Evolutionary conservation across 106 monocot genomes (phyloP).

Genomic region (Ottelia alismoides): DNA sequence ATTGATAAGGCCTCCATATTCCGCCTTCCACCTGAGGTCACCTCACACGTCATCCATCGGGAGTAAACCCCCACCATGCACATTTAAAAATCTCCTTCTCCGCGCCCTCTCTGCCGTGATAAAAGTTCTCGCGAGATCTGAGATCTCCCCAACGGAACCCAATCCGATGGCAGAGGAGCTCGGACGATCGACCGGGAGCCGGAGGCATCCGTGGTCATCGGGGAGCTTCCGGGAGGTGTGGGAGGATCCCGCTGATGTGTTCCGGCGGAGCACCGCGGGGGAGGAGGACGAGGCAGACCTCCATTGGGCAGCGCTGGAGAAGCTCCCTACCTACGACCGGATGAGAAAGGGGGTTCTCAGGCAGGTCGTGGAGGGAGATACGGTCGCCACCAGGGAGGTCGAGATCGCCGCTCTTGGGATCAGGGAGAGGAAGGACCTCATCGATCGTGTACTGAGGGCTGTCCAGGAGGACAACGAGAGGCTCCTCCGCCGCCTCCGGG

Average conservation of each 20-base stretch:
- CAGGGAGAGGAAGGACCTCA: too few species aligned
- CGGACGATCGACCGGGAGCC: not conserved
- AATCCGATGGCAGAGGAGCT: not conserved
- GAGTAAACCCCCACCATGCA: too few species aligned
- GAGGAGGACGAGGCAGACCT: conserved; percentile 11
- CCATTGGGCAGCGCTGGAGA: conserved; percentile 8
- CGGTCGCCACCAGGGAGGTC: conserved; percentile 3
- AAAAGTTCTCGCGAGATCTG: too few species aligned
- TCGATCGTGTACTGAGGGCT: too few species aligned
- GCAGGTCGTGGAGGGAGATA: conserved; percentile 1
- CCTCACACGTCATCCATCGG: too few species aligned
- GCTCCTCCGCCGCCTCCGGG: conserved; percentile 4
- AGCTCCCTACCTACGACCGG: conserved; percentile 6
- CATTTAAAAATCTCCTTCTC: too few species aligned
- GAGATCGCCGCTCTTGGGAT: not conserved
- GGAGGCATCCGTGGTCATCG: not conserved
- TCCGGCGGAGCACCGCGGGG: conserved; percentile 1
- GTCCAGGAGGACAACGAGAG: too few species aligned
- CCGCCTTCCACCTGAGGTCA: too few species aligned
- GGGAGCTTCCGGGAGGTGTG: conserved; percentile 16
- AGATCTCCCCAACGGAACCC: too few species aligned
- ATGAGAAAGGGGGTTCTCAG: conserved; percentile 6
- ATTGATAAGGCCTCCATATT: too few species aligned
- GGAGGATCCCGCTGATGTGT: conserved; percentile 6
- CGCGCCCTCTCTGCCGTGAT: too few species aligned